A percentile compares a stretch with the other conserved stretches of the same genome.
Conservation (phyloP, 192 early-diverging fungal species). For the Gonapodya sp. region DNA sequence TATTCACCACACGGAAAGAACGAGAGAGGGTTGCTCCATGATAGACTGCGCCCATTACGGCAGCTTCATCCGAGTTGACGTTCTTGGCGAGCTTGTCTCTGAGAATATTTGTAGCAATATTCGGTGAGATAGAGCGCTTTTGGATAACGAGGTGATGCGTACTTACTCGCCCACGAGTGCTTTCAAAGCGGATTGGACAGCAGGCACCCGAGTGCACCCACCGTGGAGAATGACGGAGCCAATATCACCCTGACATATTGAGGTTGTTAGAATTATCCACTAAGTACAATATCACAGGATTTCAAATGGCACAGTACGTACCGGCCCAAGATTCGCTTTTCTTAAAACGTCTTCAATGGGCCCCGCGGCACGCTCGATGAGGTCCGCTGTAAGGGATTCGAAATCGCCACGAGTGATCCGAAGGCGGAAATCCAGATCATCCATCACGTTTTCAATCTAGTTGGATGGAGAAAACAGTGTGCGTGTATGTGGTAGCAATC, state of each 20-base stretch:
- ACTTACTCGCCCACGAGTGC: slow-evolving; percentile 59
- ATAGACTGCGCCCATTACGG: slow-evolving; percentile 81
- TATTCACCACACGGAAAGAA: slow-evolving; percentile 72
- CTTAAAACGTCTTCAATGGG: slow-evolving; percentile 67
- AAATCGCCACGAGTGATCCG: slow-evolving; percentile 68
- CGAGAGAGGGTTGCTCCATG: slow-evolving; percentile 72
- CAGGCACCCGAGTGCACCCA: slow-evolving; percentile 80
- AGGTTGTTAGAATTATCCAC: not conserved
- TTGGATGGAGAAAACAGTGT: not conserved
- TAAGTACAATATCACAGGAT: slow-evolving; percentile 11
- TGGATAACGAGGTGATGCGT: slow-evolving; percentile 9
- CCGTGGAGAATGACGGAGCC: slow-evolving; percentile 89
- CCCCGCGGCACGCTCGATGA: slow-evolving; percentile 53
- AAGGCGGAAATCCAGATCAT: slow-evolving; percentile 74
- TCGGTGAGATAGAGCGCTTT: slow-evolving; percentile 10
- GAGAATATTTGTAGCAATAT: not conserved
- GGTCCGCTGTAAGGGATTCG: slow-evolving; percentile 57
- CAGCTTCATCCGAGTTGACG: slow-evolving; percentile 93
- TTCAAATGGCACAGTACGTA: too few relatives aligned
- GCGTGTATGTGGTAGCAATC: not conserved
- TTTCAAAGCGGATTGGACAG: slow-evolving; percentile 63
- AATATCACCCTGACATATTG: slow-evolving; percentile 41
- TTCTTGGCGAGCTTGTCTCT: slow-evolving; percentile 82
- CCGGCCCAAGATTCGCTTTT: slow-evolving; percentile 52
- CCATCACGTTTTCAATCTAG: slow-evolving; percentile 75